Evolutionary conservation across 108 stramenopile species (phyloP).

Genomic region (Nitzschia sp.): DNA sequence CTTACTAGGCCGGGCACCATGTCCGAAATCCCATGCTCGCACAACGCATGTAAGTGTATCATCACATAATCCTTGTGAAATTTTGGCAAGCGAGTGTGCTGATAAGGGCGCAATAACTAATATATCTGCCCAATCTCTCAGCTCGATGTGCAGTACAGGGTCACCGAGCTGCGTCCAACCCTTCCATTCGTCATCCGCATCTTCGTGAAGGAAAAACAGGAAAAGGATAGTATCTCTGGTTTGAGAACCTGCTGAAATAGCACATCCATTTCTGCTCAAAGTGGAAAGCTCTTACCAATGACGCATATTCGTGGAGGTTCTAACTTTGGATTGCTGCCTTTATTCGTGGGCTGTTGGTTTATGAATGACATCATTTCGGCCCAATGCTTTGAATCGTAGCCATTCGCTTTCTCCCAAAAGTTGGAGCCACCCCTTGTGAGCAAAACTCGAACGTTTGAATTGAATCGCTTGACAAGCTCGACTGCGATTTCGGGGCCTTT

Average conservation of each 20-base stretch:
- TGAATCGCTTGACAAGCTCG: conserved; percentile 37
- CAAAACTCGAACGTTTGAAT: conserved; percentile 56
- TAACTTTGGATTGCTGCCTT: too few relatives aligned
- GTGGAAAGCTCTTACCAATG: conserved; percentile 15
- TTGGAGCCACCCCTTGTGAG: conserved; percentile 65
- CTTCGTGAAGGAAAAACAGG: conserved; percentile 23
- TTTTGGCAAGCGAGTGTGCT: conserved; percentile 85
- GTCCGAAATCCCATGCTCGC: conserved; percentile 89
- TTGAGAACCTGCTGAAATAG: too few relatives aligned
- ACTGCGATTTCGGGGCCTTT: conserved; percentile 87
- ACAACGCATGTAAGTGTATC: conserved; percentile 81
- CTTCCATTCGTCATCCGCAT: conserved; percentile 81
- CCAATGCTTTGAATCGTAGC: conserved; percentile 67
- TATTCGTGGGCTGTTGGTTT: too few relatives aligned
- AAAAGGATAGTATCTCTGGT: too few relatives aligned
- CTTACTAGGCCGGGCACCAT: conserved; percentile 46
- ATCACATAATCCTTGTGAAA: conserved; percentile 86
- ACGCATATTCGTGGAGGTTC: conserved; percentile 17
- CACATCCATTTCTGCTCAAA: too few relatives aligned
- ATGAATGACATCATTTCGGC: conserved; percentile 30
- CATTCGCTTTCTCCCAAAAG: conserved; percentile 71
- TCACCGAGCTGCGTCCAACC: conserved; percentile 73
- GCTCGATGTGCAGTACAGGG: conserved; percentile 90
- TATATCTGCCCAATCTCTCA: conserved; percentile 89
- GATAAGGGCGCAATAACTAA: conserved; percentile 79